phyloP scores from a whole-genome alignment of 352 stramenopile genomes.

The Pythium phragmitis region DNA sequence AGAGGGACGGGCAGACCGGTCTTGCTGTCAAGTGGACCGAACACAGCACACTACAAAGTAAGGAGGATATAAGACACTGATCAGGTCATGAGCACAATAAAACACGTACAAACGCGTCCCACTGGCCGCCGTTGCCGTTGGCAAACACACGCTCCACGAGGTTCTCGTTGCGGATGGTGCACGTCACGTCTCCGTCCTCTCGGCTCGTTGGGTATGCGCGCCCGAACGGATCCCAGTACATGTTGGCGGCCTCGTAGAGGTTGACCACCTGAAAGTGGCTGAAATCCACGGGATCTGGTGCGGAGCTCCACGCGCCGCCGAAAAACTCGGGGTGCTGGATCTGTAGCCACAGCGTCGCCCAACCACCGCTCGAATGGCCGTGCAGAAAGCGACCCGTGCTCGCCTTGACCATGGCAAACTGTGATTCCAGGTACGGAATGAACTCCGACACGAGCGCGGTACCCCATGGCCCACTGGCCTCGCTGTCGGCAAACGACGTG shows the following conservation, averaged over 20 bases:
- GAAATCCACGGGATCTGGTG: slow-evolving; percentile 73
- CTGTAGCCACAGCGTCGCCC: slow-evolving; percentile 72
- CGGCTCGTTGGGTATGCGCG: slow-evolving; percentile 58
- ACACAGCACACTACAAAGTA: slow-evolving; percentile 50
- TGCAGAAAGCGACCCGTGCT: slow-evolving; percentile 56
- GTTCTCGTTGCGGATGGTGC: slow-evolving; percentile 74
- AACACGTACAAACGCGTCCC: slow-evolving; percentile 73
- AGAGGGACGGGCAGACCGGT: slow-evolving; percentile 58
- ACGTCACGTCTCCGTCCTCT: slow-evolving; percentile 44
- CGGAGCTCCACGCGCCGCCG: slow-evolving; percentile 71
- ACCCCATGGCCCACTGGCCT: slow-evolving; percentile 63
- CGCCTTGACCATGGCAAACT: slow-evolving; percentile 37
- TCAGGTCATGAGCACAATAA: not conserved
- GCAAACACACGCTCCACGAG: slow-evolving; percentile 62
- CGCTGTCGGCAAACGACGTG: slow-evolving; percentile 72
- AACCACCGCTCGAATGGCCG: slow-evolving; percentile 70
- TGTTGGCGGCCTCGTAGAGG: slow-evolving; percentile 71
- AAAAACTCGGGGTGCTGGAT: slow-evolving; percentile 74
- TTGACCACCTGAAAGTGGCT: slow-evolving; percentile 63
- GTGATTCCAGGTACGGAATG: slow-evolving; percentile 61
- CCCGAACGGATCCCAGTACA: slow-evolving; percentile 68
- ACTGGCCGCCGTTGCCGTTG: slow-evolving; percentile 72
- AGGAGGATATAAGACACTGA: slow-evolving; percentile 5
- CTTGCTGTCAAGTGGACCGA: slow-evolving; percentile 44
- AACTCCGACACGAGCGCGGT: slow-evolving; percentile 69